Base-by-base conservation (phyloP, 2,329 filamentous ascomycete species). In the Aspergillus calidoustus region DNA sequence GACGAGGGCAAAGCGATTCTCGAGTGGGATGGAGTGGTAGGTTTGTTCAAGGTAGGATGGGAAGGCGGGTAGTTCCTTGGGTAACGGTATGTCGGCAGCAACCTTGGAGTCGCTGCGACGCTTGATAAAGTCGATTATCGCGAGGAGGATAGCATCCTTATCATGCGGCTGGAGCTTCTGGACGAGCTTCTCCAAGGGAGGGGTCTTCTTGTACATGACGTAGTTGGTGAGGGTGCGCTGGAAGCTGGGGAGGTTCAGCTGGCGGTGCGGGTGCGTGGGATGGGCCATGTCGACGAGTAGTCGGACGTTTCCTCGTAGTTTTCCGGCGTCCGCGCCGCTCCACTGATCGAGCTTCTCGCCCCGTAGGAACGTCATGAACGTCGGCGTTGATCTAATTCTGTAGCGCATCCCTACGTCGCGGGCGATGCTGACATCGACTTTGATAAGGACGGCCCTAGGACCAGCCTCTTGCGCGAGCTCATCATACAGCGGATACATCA, bases 331-430 rank as follows among this genome's bases (percentile, higher is more conserved):
- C 0, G 91, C 91, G 1, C 93, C 93, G 54, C 84, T 85, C 93
- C 93, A 98, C 67, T 90, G 85, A 64, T 92, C 89, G 53, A 91
- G 86, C 72, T 94, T 87, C 62, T 89, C 79, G 1, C 93, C 92
- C 56, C 85, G 89, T 8, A 94, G 78, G 72, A 93, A 96, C 0
- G 92, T 94, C 71, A 95, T 86, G 71, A 98, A 96, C 0, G 93
- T 97, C 0, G 94, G 94, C 0, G 93, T 97, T 4, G 89, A 89
- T 2, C 86, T 84, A 55, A 97, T 85, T 1, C 83, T 79, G 72
- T 91, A 96, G 62, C 83, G 84, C 47, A 82, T 82, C 25, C 84
- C 87, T 52, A 91, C 86, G 63, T 87, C 86, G 59, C 83, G 85
- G 3, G 89, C 88, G 13, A 83, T 80, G 17, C 87, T 88, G 52